A percentile compares a stretch with the other conserved stretches of the same genome.
phyloP scores from a whole-genome alignment of 164 flowering plant species.

The Vitis labrusca region DNA sequence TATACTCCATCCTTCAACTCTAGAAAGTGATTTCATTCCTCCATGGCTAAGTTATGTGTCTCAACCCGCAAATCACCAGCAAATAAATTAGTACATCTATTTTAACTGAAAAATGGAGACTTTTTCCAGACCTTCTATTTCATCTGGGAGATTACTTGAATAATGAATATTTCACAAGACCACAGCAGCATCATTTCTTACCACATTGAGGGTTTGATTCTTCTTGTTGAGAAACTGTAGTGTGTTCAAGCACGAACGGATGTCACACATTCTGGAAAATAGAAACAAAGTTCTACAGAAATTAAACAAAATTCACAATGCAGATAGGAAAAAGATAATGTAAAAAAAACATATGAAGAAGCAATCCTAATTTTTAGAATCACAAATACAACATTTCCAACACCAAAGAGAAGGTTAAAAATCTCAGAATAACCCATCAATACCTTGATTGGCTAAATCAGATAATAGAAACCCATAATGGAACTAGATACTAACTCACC shows the following conservation, averaged over 20 bases:
- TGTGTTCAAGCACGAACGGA: constrained; percentile 94
- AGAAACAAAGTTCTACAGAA: constrained; percentile 5
- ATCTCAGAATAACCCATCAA: not conserved
- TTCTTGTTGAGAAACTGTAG: constrained; percentile 95
- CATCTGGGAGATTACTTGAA: no score
- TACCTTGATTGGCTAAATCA: not conserved
- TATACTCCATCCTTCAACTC: no score
- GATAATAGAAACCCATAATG: not conserved
- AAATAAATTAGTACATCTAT: no score
- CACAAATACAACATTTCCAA: not conserved
- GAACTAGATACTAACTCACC: constrained; percentile 46
- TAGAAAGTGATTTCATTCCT: no score
- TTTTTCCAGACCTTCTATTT: no score
- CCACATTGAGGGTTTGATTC: constrained; percentile 76
- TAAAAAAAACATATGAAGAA: not conserved
- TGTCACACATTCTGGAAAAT: constrained; percentile 86
- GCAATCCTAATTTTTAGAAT: not conserved
- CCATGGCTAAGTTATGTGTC: no score
- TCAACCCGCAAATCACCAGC: no score
- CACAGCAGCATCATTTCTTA: constrained; percentile 29
- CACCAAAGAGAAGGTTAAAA: not conserved
- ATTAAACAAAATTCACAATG: not conserved
- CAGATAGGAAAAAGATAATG: not conserved
- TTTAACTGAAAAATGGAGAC: no score
- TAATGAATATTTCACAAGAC: no score